Evolutionary conservation across 169 alveolate genomes (phyloP).

Genomic region (Fabrea salina): DNA sequence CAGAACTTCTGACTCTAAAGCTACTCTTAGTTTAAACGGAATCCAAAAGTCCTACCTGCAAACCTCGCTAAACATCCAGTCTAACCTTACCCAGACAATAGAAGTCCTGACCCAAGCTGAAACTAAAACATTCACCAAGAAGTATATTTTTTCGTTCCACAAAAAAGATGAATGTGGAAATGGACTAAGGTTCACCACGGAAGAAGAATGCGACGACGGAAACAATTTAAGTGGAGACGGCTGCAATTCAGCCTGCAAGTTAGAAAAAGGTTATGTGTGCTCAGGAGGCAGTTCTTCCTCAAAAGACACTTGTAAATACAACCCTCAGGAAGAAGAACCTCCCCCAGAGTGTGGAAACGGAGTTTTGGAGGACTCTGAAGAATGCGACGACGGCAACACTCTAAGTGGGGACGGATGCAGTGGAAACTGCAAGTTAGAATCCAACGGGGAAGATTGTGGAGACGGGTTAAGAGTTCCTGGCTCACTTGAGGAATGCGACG

Average conservation of each 20-base stretch:
- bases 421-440: slow-evolving; percentile 18
- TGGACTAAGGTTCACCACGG: background rate
- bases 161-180: slow-evolving; percentile 31
- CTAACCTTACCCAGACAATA: background rate
- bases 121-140: background rate
- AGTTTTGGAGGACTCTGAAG: slow-evolving; percentile 16
- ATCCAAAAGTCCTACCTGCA: too few relatives aligned
- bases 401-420: slow-evolving; percentile 42
- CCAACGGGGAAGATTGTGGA: slow-evolving; percentile 47
- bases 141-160: background rate
- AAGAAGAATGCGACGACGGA: slow-evolving; percentile 33
- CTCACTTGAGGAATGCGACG: slow-evolving; percentile 41
- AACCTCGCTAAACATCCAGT: background rate
- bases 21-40: background rate
- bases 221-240: slow-evolving; percentile 35
- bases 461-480: slow-evolving; percentile 35
- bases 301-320: background rate
- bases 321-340: background rate
- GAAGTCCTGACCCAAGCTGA: background rate
- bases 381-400: slow-evolving; percentile 49
- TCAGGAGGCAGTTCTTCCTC: background rate
- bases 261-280: slow-evolving; percentile 34
- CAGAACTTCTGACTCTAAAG: background rate
- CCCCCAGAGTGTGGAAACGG: slow-evolving; percentile 32
- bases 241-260: slow-evolving; percentile 26